Evolutionary conservation across 2,329 filamentous ascomycete species (phyloP), one percentile per base, ranked within the genome.

Genomic region (Curvularia sp.): DNA sequence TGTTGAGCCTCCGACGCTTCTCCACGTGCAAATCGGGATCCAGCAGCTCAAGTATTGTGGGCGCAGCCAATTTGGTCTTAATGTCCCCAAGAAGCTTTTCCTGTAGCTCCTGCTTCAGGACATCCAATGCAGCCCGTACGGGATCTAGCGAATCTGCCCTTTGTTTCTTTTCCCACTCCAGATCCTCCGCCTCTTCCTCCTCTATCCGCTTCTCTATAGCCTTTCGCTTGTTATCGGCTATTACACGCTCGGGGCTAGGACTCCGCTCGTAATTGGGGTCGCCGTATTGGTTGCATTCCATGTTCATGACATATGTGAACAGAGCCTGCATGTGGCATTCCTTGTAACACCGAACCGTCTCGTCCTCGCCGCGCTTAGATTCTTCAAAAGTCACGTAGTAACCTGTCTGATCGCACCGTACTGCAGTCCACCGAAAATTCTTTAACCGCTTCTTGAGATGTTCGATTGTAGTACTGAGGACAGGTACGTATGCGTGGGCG

Each of bases 371-470:
- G 8, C 84, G 82, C 53, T 86, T 85, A 1, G 87, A 91, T 68
- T 94, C 89, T 49, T 91, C 87, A 71, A 99, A 99, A n/a, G 93
- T 82, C 51, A 98, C 87, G 74, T 92, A 98, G 77, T 97, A 99
- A 0, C 95, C 95, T 0, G 87, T 89, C 57, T 87, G 87, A 74
- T 99, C 95, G 59, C 91, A 87, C 32, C 92, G 86, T 50, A 99
- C 89, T 49, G 93, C 88, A 63, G 91, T 88, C 78, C 93, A 92
- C 58, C 86, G 83, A 74, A 91, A 97, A 49, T 88, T 87, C 77
- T 94, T 95, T 53, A 98, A 82, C 49, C 94, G 86, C 77, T 94
- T 96, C 79, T 92, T 92, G 80, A 99, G 85, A 79, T 99, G 95
- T 3, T 90, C 87, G 55, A 97, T 86, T 1, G 94, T 98, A 23